Evolutionary conservation across 148 eudicot species (phyloP).

Genomic region (Rhododendron ferrugineum): DNA sequence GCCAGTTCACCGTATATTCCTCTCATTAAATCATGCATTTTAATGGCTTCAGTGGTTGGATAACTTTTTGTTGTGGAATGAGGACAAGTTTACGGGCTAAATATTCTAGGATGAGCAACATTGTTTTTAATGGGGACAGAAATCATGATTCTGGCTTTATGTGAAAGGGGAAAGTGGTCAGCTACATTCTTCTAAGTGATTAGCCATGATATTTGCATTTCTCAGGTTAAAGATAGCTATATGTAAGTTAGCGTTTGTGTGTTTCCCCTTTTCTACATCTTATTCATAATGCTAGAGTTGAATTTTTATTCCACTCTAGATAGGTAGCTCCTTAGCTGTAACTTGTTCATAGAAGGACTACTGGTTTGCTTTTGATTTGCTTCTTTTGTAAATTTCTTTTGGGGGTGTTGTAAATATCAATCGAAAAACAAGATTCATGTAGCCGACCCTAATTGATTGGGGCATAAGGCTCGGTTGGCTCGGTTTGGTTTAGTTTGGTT

Average conservation of each 20-base stretch:
- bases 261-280: neutral
- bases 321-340: neutral
- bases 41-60: too few species aligned
- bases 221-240: neutral
- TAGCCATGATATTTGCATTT: neutral
- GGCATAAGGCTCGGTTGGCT: too few species aligned
- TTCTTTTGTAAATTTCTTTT: neutral
- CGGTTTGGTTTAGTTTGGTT: neutral
- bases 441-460: too few species aligned
- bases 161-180: neutral
- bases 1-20: too few species aligned
- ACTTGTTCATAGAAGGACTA: neutral
- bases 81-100: too few species aligned
- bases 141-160: neutral
- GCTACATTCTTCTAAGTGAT: neutral
- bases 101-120: too few species aligned
- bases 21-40: too few species aligned
- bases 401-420: too few species aligned
- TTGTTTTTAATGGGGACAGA: too few species aligned
- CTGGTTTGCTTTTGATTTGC: neutral
- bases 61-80: too few species aligned
- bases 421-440: too few species aligned
- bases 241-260: neutral
- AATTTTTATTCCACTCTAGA: neutral
- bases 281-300: neutral